Base-by-base conservation (phyloP, 1,139 yeast species). In the Geotrichum aggregatum region DNA sequence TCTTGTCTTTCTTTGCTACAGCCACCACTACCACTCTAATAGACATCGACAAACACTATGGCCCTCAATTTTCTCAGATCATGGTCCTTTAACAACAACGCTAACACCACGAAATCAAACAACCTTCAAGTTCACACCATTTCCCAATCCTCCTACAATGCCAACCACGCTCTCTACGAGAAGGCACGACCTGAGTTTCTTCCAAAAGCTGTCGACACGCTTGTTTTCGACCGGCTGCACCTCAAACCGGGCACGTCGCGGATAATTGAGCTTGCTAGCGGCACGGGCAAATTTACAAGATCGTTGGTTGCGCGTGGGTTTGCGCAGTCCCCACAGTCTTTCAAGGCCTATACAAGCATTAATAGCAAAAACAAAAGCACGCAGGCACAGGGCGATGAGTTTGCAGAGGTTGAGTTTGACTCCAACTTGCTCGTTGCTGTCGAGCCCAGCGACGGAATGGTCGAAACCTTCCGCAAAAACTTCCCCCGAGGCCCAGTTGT, bases 391-490 rank as follows among this genome's bases (percentile, higher is more conserved):
- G n/a, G n/a, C n/a, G n/a, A n/a, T n/a, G n/a, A n/a, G n/a, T n/a
- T n/a, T n/a, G n/a, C n/a, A n/a, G n/a, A n/a, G n/a, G n/a, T n/a
- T n/a, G n/a, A n/a, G n/a, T n/a, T n/a, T n/a, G n/a, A n/a, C n/a
- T n/a, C n/a, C n/a, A 60, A 59, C 11, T 67, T 71, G 41, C 61
- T 79, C 51, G 61, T 68, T 1, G 77, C 78, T 0, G 80, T 79
- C 5, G 87, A 82, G 56, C 85, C 87, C 2, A 76, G 83, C 40
- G 59, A 64, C 46, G 87, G 87, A 1, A 82, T 82, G 87, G 68
- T 78, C 47, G 69, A 68, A 33, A 64, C 77, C 6, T 80, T 82
- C 60, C 58, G 59, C 26, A 56, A 60, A 44, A 78, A 79, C 53
- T 77, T 77, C 59, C 86, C 86, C 1, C 62, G 67, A 1, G 84